Evolutionary conservation across 768 basidiomycete genomes (phyloP).

Genomic region (Mycena indigotica): DNA sequence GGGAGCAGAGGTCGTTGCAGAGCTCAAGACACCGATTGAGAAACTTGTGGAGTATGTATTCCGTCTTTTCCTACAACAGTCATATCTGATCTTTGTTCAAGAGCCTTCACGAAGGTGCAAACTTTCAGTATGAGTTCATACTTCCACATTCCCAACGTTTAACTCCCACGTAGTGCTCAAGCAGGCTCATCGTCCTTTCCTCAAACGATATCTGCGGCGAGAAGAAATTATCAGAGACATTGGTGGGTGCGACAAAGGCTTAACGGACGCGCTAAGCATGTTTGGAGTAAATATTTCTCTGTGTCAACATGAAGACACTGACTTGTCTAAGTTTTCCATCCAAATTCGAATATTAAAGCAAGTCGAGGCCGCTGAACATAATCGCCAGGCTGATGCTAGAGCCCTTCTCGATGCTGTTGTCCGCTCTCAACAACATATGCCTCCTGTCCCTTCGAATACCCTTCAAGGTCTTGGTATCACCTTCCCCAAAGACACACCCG

Average conservation of each 20-base stretch:
- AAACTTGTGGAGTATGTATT: conserved; percentile 45
- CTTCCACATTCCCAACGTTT: background rate
- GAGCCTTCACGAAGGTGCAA: conserved; percentile 15
- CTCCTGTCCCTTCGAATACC: background rate
- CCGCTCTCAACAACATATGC: conserved; percentile 13
- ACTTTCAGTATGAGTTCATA: conserved; percentile 31
- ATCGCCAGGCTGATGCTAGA: conserved; percentile 42
- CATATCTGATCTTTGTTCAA: background rate
- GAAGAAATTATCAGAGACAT: conserved; percentile 67
- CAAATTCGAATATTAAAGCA: conserved; percentile 57
- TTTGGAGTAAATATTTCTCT: conserved; percentile 46
- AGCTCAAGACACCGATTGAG: conserved; percentile 48
- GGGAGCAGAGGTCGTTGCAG: conserved; percentile 42
- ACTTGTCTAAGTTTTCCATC: conserved; percentile 32
- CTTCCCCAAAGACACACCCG: conserved; percentile 9
- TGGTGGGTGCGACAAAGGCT: conserved; percentile 48
- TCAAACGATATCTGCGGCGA: conserved; percentile 76
- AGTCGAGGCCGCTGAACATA: conserved; percentile 48
- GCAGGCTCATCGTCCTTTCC: conserved; percentile 66
- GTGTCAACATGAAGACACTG: conserved; percentile 1
- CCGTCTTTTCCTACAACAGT: background rate
- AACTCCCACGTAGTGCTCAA: conserved; percentile 29
- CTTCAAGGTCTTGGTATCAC: conserved; percentile 21
- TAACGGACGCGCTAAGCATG: conserved; percentile 60
- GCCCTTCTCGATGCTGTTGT: conserved; percentile 35